Evolutionary conservation across 495 filamentous ascomycete genomes (phyloP), one percentile per base, ranked within the genome.

Genomic region (Podospora anserina): DNA sequence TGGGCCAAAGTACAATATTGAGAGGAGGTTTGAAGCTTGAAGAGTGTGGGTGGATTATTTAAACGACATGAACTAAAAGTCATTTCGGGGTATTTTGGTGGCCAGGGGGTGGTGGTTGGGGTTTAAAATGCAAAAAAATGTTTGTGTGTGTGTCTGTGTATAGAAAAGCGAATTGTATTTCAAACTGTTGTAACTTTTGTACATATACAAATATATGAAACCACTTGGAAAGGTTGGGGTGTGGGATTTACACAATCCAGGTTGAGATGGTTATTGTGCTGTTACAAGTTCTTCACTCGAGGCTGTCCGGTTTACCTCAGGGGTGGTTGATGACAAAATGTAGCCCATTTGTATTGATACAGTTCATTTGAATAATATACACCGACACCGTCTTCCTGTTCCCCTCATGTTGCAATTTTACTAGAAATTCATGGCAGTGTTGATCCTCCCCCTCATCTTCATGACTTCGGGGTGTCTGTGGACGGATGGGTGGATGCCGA

Each of bases 381-480:
- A 49, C 39, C 2, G 9, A 16, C 39, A 0, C 39, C 39, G 2
- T 13, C 39, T 49, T 16, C 39, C 39, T 16, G 2, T 11, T 23
- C 0, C 23, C 1, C 39, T 49, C 13, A 9, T 49, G 7, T 49
- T 13, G 15, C 23, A 26, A 16, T 61, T 61, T 2, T 61, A 13
- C 5, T 28, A 23, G 23, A 23, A 23, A 23, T 23, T 78, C 75
- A 58, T 79, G 71, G 74, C 30, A 2, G 59, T 30, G 18, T 44
- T 49, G 15, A 49, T 49, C 39, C 39, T 13, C 39, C 39, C 9
- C 39, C 39, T 49, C 27, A n/a, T n/a, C 13, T 44, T 20, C 16
- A 99, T 76, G 30, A 97, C 82, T 78, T 97, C 92, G n/a, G 95
- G 95, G 80, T 99, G 96, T 69, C 83, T 79, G 83, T 99, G 93